A percentile compares a stretch with the other conserved stretches of the same genome.
phyloP scores from a whole-genome alignment of 441 rosid species.

The Erysimum pusillum region DNA sequence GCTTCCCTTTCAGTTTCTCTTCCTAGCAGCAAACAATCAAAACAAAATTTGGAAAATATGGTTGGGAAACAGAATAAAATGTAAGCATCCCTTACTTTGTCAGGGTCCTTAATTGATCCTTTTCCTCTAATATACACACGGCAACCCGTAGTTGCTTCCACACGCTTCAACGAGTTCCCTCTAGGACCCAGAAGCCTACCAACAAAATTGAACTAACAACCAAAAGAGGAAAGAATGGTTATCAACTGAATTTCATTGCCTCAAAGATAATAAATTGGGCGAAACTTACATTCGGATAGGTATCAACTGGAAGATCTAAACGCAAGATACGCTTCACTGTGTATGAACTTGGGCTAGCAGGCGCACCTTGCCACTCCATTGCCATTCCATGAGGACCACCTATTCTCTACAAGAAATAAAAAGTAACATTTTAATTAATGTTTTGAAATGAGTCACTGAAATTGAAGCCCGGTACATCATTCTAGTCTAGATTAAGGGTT shows the following conservation, averaged over 20 bases:
- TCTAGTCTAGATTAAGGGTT: conserved; percentile 10
- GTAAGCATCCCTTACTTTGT: conserved; percentile 60
- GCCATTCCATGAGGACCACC: conserved; percentile 92
- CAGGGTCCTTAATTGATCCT: conserved; percentile 96
- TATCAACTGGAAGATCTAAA: conserved; percentile 97
- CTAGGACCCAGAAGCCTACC: conserved; percentile 91
- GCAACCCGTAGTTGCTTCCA: conserved; percentile 92
- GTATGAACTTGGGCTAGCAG: conserved; percentile 91
- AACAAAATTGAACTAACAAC: conserved; percentile 85
- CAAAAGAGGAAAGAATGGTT: conserved; percentile 46
- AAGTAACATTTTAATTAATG: neutral
- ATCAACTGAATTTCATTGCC: neutral
- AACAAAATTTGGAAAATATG: conserved; percentile 18
- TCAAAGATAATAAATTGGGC: neutral
- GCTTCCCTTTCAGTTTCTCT: conserved; percentile 91
- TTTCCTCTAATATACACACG: conserved; percentile 96
- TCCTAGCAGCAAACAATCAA: conserved; percentile 61
- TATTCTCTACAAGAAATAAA: conserved; percentile 62
- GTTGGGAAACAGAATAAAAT: conserved; percentile 4
- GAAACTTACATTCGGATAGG: conserved; percentile 48
- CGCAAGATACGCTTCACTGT: conserved; percentile 94
- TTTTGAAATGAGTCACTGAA: conserved; percentile 12
- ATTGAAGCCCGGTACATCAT: neutral
- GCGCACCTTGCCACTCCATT: conserved; percentile 98
- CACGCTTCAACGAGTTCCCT: conserved; percentile 93